Conservation (phyloP, 371 early-diverging fungal genomes). For the Syncephalastrum racemosum region DNA sequence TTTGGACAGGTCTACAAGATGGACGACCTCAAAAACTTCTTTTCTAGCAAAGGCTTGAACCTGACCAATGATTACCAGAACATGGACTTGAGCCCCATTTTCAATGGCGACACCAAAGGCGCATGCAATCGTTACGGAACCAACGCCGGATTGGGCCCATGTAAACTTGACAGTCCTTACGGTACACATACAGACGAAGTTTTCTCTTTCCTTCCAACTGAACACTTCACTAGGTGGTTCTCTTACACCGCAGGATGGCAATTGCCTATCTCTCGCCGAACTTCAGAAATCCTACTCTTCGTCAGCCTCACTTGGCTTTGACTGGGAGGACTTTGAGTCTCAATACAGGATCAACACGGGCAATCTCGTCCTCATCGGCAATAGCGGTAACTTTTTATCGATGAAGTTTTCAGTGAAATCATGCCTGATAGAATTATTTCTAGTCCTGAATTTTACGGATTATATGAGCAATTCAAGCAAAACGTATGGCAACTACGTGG, state of each 20-base stretch:
- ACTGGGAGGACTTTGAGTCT: conserved; percentile 42
- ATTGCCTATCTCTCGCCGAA: conserved; percentile 35
- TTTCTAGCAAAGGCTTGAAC: conserved; percentile 32
- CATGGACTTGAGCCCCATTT: conserved; percentile 50
- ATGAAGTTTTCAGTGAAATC: not conserved
- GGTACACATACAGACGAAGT: conserved; percentile 19
- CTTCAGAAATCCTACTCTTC: conserved; percentile 23
- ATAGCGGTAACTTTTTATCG: conserved; percentile 35
- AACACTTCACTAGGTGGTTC: conserved; percentile 24
- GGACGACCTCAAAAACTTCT: conserved; percentile 34
- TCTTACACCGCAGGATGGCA: conserved; percentile 21
- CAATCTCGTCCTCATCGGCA: conserved; percentile 42
- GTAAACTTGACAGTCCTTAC: conserved; percentile 44
- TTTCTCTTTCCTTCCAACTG: conserved; percentile 17
- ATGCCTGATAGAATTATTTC: not conserved
- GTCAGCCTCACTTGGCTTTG: conserved; percentile 26
- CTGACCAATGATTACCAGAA: conserved; percentile 47
- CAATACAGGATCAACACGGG: conserved; percentile 8
- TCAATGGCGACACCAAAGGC: conserved; percentile 39
- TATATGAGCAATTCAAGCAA: conserved; percentile 13
- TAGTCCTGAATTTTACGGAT: conserved; percentile 37
- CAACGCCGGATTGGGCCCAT: conserved; percentile 22
- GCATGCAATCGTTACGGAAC: conserved; percentile 31
- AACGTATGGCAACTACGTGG: conserved; percentile 32
- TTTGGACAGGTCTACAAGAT: conserved; percentile 49